Evolutionary conservation across 768 basidiomycete genomes (phyloP).

Genomic region (Collybiopsis luxurians): DNA sequence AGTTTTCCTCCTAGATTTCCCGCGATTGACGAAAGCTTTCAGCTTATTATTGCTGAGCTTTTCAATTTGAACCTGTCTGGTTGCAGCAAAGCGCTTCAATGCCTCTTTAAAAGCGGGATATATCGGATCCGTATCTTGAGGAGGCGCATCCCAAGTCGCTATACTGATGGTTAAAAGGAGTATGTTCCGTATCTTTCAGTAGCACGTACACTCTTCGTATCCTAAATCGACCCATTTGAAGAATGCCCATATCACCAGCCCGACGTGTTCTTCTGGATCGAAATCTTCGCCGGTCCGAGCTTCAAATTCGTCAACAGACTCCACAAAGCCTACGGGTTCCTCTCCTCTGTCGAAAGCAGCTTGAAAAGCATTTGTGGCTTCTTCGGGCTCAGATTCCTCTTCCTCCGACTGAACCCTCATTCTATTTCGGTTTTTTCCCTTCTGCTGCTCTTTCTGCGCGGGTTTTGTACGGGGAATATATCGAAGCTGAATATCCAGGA

Average conservation of each 20-base stretch:
- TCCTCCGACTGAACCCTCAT: slow-evolving; percentile 22
- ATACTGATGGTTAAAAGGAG: slow-evolving; percentile 9
- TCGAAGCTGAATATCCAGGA: slow-evolving; percentile 79
- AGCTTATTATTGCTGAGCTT: slow-evolving; percentile 40
- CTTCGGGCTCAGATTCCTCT: slow-evolving; percentile 27
- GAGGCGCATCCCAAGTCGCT: slow-evolving; percentile 96
- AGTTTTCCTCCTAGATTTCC: slow-evolving; percentile 38
- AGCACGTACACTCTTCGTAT: slow-evolving; percentile 85
- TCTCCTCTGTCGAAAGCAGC: slow-evolving; percentile 58
- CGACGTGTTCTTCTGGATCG: slow-evolving; percentile 42
- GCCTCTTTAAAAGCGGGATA: slow-evolving; percentile 68
- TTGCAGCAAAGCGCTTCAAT: slow-evolving; percentile 61
- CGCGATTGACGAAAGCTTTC: slow-evolving; percentile 48
- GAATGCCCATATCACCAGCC: slow-evolving; percentile 75
- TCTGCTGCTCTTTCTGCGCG: slow-evolving; percentile 20
- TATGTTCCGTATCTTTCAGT: neutral
- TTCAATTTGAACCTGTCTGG: slow-evolving; percentile 60
- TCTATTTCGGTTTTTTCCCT: slow-evolving; percentile 18
- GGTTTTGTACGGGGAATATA: slow-evolving; percentile 26
- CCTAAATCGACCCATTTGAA: slow-evolving; percentile 92
- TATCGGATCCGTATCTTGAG: slow-evolving; percentile 50
- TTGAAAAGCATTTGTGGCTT: slow-evolving; percentile 28
- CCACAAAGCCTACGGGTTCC: slow-evolving; percentile 53
- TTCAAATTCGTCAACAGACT: slow-evolving; percentile 67
- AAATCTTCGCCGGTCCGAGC: slow-evolving; percentile 38